These are phyloP conservation scores for Lathyrus aphaca DNA, from an alignment of 306 rosid genomes.

Conservation along the genomic window DNA sequence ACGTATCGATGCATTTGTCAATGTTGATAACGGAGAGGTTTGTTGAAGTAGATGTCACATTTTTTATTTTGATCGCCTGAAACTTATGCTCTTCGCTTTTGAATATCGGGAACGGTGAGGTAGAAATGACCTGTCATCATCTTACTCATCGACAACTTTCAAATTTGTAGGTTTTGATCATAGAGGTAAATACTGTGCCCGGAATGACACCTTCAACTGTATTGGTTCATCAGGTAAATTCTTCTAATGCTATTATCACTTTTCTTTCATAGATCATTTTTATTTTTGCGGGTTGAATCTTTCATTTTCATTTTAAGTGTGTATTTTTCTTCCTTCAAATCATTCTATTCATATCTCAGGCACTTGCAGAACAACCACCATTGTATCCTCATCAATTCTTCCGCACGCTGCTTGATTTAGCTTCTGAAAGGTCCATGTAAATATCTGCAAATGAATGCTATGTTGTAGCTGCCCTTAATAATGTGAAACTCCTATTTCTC, in stretches of 20 bases:
- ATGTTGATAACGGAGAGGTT: conserved; percentile 93
- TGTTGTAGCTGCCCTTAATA: conserved; percentile 21
- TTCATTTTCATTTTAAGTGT: not conserved
- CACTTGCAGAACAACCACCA: conserved; percentile 82
- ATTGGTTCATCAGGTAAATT: conserved; percentile 85
- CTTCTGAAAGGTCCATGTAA: conserved; percentile 58
- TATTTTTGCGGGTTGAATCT: not conserved
- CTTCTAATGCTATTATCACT: conserved; percentile 12
- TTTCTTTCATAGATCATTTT: conserved; percentile 11
- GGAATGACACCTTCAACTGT: conserved; percentile 99
- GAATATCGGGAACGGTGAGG: not conserved
- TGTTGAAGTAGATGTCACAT: conserved; percentile 22
- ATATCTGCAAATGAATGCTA: conserved; percentile 9
- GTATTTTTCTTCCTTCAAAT: not conserved
- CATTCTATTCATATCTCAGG: conserved; percentile 58
- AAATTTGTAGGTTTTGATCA: conserved; percentile 68
- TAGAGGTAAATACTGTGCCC: conserved; percentile 97
- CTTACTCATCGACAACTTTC: conserved; percentile 38
- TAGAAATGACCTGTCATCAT: conserved; percentile 28
- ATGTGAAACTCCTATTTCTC: conserved; percentile 21
- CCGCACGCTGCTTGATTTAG: conserved; percentile 82
- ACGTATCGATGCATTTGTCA: conserved; percentile 88
- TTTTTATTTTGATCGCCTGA: not conserved
- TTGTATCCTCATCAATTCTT: conserved; percentile 87
- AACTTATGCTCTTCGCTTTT: not conserved